These are phyloP conservation scores for Penicillium argentinense DNA, from an alignment of 495 filamentous ascomycete species.

Conservation along the genomic window DNA sequence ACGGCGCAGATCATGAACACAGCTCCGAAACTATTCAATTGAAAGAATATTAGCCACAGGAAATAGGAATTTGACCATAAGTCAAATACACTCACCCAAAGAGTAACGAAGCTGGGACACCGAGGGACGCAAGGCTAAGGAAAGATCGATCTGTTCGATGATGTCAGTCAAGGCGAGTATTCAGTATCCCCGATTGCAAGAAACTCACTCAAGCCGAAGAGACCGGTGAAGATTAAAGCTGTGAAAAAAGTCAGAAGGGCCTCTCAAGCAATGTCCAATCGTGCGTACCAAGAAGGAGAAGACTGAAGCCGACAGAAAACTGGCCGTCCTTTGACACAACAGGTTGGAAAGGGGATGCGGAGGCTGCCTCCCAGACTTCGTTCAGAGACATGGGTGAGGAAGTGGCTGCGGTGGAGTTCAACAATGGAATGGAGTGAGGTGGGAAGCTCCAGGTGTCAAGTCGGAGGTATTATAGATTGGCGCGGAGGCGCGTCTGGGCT, in stretches of 20 bases:
- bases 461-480: background rate
- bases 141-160: constrained; percentile 75
- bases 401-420: background rate
- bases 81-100: constrained; percentile 69
- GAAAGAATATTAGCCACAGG: background rate
- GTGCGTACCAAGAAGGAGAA: constrained; percentile 65
- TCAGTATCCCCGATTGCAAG: background rate
- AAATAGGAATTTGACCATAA: constrained; percentile 1
- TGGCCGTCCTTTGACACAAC: constrained; percentile 79
- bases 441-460: background rate
- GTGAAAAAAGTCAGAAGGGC: constrained; percentile 18
- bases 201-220: constrained; percentile 80
- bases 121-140: constrained; percentile 70
- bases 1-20: constrained; percentile 98
- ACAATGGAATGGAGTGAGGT: background rate
- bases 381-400: constrained; percentile 62
- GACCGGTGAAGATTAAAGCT: constrained; percentile 63
- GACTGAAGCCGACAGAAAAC: constrained; percentile 75
- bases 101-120: constrained; percentile 81
- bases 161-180: constrained; percentile 10
- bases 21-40: constrained; percentile 74
- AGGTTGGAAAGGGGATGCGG: constrained; percentile 78
- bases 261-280: background rate
- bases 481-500: constrained; percentile 12
- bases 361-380: constrained; percentile 86